Percentiles rank a stretch among this genome's conserved stretches.
Conservation (phyloP, 768 basidiomycete species). For the Lactifluus rugatus region DNA sequence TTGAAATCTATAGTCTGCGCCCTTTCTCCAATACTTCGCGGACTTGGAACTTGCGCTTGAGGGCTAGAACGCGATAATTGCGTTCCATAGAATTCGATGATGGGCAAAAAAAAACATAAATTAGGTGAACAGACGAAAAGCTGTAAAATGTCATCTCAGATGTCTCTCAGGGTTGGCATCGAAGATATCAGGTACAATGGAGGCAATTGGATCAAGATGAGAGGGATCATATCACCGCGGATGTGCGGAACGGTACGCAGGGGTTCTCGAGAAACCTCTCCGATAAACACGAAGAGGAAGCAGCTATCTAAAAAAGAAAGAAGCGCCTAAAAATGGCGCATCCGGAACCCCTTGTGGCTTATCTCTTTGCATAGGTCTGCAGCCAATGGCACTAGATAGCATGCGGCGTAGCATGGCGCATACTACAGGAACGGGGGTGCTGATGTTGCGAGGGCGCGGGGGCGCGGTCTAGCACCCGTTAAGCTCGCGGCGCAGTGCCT, state of each 20-base stretch:
- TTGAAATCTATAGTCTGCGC: too few relatives aligned
- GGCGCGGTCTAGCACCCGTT: slow-evolving; percentile 17
- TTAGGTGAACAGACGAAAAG: not conserved
- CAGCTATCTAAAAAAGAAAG: not conserved
- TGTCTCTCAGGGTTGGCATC: not conserved
- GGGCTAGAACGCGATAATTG: not conserved
- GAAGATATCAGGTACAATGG: slow-evolving; percentile 3
- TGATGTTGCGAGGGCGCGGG: not conserved
- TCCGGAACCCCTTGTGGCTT: not conserved
- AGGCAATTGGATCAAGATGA: not conserved
- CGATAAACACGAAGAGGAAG: not conserved
- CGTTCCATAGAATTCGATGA: not conserved
- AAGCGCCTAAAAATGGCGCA: not conserved
- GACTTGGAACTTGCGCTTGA: not conserved
- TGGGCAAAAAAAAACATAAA: not conserved
- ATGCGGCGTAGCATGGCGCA: not conserved
- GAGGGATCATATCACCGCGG: not conserved
- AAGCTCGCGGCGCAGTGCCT: slow-evolving; percentile 34
- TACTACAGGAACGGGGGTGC: slow-evolving; percentile 5
- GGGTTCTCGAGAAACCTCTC: not conserved
- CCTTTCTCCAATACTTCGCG: not conserved
- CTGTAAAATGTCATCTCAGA: not conserved
- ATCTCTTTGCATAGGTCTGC: not conserved
- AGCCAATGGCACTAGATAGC: not conserved
- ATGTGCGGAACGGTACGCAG: not conserved